Evolutionary conservation across 345 rosid genomes (phyloP), one percentile per base, ranked within the genome.

Genomic region (Eucalyptus grandis): DNA sequence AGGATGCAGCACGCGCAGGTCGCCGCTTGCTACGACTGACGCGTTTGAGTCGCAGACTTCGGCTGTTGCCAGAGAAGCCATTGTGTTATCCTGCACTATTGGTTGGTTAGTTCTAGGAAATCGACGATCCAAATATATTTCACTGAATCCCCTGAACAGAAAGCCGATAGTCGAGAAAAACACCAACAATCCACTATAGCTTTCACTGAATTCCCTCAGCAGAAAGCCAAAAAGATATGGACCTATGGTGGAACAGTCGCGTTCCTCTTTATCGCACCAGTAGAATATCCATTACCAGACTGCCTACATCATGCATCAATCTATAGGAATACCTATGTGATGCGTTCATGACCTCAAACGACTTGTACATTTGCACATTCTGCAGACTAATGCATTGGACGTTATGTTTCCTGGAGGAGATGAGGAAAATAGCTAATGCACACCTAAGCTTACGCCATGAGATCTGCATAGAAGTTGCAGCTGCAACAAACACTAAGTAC

Each of bases 1-100:
- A 10, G 98, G 99, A 60, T 95, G 94, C 88, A 98, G 91, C 54
- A 95, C 97, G 0, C 97, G 94, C 90, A 98, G 82, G 89, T 97
- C 97, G 44, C 97, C 96, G 4, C 92, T 97, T 69, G 91, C 90
- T 87, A 95, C 90, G 26, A 94, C 93, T 40, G 91, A 90, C 17
- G 95, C 92, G 83, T 97, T 97, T 50, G 98, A 92, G 90, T 98
- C 99, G 54, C 99, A 96, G 5, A 95, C 97, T 90, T 98, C 98
- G 37, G 99, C 97, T 1, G 99, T 97, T 83, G 99, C 93, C 87
- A 95, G 88, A 80, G 93, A 91, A 86, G 93, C 96, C 97, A 95
- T 96, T 43, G 65, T 26, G 16, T 58, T 81, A 16, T 44, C 91
- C 92, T 90, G 92, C 90, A 60, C 27, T 51, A 22, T 37, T 11